A percentile compares a stretch with the other conserved stretches of the same genome.
Evolutionary conservation across 306 rosid species (phyloP).

Genomic region (Elaeagnus macrophylla): DNA sequence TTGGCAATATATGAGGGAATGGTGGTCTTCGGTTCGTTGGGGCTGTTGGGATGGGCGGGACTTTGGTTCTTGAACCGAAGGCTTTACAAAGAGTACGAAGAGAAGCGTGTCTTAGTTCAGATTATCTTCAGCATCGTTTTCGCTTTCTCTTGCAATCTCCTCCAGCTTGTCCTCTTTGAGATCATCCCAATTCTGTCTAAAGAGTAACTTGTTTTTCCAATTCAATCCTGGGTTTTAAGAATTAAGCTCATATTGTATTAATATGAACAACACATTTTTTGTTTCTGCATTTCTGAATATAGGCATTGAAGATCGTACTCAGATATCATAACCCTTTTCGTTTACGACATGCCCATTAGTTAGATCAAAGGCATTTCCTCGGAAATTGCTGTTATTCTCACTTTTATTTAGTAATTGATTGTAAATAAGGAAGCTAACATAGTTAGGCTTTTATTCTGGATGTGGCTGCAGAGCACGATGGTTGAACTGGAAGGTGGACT

Average conservation of each 20-base stretch:
- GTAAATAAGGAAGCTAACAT: no score
- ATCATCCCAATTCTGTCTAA: constrained; percentile 90
- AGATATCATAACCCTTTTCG: no score
- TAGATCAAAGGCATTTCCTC: no score
- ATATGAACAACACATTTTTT: no score
- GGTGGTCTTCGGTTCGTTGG: constrained; percentile 47
- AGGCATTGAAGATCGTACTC: no score
- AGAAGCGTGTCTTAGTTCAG: constrained; percentile 75
- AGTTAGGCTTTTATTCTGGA: no score
- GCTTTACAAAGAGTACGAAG: constrained; percentile 93
- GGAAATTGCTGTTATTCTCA: no score
- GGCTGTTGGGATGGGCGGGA: constrained; percentile 74
- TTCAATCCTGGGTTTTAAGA: no score
- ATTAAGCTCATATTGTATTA: no score
- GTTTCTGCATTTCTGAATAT: not conserved
- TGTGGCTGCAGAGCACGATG: constrained; percentile 53
- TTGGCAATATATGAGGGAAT: constrained; percentile 57
- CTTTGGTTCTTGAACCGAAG: constrained; percentile 85
- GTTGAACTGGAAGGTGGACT: constrained; percentile 86
- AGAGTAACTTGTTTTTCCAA: constrained; percentile 27
- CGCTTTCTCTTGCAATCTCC: constrained; percentile 93
- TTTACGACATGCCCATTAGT: no score
- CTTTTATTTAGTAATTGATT: no score
- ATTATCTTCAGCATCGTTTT: constrained; percentile 88
- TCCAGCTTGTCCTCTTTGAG: constrained; percentile 92